Base-by-base conservation (phyloP, 306 rosid species). In the Gynostemma pentaphyllum region DNA sequence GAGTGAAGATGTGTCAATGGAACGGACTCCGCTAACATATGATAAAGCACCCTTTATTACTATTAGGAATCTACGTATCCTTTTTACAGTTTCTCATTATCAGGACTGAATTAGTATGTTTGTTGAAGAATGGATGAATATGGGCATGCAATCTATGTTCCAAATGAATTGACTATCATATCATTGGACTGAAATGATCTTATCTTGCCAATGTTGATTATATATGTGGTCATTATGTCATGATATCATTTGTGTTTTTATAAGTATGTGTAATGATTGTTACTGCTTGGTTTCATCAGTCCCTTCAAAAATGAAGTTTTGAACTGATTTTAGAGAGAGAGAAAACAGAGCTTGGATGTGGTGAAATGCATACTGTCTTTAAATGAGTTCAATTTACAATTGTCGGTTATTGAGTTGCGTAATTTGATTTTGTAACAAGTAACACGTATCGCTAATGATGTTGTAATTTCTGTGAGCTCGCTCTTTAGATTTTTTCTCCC, bases 1-100 rank as follows among this genome's bases (percentile, higher is more conserved):
- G 74, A 82, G 16, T 87, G 74, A 82, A 70, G 72, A 57, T 27
- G 34, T 45, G 55, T 29, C 32, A 60, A 18, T 60, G 19, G 48
- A 36, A 4, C 21, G 45, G 36, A 36, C 45, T 57, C 18, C 21
- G 44, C 0, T 57, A 18, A 19, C 18, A 10, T 56, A 2, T 40
- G 37, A 56, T 5, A 34, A 18, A 16, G 45, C 28, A 9, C 28
- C 7, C 15, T 2, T n/a, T 28, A 16, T 56, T 9, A 32, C 11
- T 1, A 24, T 14, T 27, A 52, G 37, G 13, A 52, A 52, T 24
- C 32, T 50, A 5, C 14, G 36, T 26, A 51, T 9, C 48, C 48
- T 5, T 45, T 18, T 45, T 45, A 45, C 51, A 45, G 18, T 50
- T 50, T 50, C 4, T 3, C 1, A 24, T 27, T 37, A n/a, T 60